phyloP scores from a whole-genome alignment of 129 eudicot species.

The Apium graveolens region DNA sequence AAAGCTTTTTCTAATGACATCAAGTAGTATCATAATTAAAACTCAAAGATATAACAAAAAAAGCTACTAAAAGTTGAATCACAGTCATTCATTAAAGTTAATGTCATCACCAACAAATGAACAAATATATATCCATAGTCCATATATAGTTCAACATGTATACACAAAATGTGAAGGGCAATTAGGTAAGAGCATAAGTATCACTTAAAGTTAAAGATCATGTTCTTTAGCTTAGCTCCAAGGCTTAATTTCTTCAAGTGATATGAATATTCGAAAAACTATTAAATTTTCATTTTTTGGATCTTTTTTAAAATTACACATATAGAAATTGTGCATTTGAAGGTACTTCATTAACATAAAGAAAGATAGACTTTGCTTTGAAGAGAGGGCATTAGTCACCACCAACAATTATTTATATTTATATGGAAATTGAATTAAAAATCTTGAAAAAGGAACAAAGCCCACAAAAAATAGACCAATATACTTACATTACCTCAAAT shows the following conservation, averaged over 20 bases:
- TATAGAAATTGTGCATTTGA: background rate
- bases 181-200: conserved; percentile 6
- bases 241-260: background rate
- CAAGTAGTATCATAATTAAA: background rate
- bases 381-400: conserved; percentile 57
- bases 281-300: background rate
- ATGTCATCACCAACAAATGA: background rate
- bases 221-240: background rate
- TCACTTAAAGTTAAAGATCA: background rate
- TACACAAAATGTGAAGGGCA: conserved; percentile 13
- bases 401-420: conserved; percentile 27
- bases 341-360: conserved; percentile 11
- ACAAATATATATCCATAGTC: background rate
- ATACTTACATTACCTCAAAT: conserved; percentile 30
- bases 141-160: background rate
- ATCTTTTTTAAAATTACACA: background rate
- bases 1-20: conserved; percentile 14
- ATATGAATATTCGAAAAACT: background rate
- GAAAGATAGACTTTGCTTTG: conserved; percentile 57
- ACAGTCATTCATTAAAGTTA: background rate
- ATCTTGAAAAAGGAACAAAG: conserved; percentile 39
- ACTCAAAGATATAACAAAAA: background rate
- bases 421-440: conserved; percentile 14
- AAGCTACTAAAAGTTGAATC: conserved; percentile 30
- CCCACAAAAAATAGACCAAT: conserved; percentile 11